A percentile compares a stretch with the other conserved stretches of the same genome.
Conservation (phyloP, 768 basidiomycete species). For the Agrocybe praecox region DNA sequence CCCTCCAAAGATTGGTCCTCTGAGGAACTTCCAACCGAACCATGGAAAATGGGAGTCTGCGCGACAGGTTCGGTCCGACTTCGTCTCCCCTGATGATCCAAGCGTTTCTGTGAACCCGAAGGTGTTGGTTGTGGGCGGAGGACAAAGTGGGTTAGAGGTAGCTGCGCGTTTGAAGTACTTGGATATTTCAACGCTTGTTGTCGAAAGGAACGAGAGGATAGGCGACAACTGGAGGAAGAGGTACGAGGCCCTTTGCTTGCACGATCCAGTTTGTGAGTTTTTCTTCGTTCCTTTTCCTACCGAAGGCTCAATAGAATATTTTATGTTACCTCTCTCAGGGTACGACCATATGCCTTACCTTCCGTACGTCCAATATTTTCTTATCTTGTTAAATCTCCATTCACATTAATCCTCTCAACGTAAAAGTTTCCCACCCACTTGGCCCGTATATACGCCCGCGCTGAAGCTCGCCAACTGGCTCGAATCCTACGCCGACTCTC, state of each 20-base stretch:
- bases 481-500: slow-evolving; percentile 57
- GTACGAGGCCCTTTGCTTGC: slow-evolving; percentile 59
- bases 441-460: slow-evolving; percentile 56
- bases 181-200: slow-evolving; percentile 48
- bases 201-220: slow-evolving; percentile 54
- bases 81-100: slow-evolving; percentile 22
- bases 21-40: slow-evolving; percentile 38
- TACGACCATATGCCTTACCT: slow-evolving; percentile 61
- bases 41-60: slow-evolving; percentile 53
- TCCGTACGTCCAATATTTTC: slow-evolving; percentile 32
- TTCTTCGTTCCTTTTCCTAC: not conserved
- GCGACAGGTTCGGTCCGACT: slow-evolving; percentile 42
- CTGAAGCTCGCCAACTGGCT: slow-evolving; percentile 70
- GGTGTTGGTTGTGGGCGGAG: slow-evolving; percentile 57
- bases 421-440: slow-evolving; percentile 55
- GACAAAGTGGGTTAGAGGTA: slow-evolving; percentile 57
- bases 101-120: slow-evolving; percentile 40
- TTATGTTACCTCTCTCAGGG: slow-evolving; percentile 26
- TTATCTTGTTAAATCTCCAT: not conserved
- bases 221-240: slow-evolving; percentile 65
- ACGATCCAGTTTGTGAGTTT: slow-evolving; percentile 48
- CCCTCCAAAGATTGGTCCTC: slow-evolving; percentile 43
- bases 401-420: not conserved
- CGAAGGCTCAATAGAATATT: not conserved
- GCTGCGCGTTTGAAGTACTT: slow-evolving; percentile 58